Evolutionary conservation across 306 rosid genomes (phyloP).

Genomic region (Sechiopsis laciniata): DNA sequence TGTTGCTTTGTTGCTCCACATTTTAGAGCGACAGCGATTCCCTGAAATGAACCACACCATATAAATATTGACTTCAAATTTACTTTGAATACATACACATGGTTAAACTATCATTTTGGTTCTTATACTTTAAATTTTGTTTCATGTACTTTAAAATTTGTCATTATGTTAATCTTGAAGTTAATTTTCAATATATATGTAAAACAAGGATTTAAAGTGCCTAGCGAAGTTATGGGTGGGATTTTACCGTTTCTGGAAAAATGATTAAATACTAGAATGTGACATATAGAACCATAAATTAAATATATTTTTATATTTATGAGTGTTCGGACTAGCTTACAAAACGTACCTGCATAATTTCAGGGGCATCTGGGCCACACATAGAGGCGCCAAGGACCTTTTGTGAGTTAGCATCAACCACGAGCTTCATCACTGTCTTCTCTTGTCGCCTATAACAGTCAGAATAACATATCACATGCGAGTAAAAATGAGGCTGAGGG

Average conservation of each 20-base stretch:
- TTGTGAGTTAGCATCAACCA: conserved; percentile 84
- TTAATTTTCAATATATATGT: too few species aligned
- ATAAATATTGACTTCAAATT: not conserved
- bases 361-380: conserved; percentile 96
- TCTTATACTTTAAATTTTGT: too few species aligned
- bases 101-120: too few species aligned
- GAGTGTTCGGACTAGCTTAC: not conserved
- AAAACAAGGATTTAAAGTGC: too few species aligned
- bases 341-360: conserved; percentile 72
- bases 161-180: too few species aligned
- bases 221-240: too few species aligned
- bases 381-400: conserved; percentile 85
- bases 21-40: conserved; percentile 80
- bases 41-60: conserved; percentile 35
- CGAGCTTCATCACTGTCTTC: conserved; percentile 82
- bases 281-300: too few species aligned
- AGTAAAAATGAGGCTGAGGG: not conserved
- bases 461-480: not conserved
- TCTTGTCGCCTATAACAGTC: conserved; percentile 68
- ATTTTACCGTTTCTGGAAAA: not conserved
- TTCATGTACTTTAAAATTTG: too few species aligned
- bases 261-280: not conserved
- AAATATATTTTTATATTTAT: too few species aligned
- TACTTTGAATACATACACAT: too few species aligned
- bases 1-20: conserved; percentile 95